Percentiles rank a stretch among this genome's conserved stretches.
phyloP scores from a whole-genome alignment of 805 yeast species.

The Nakazawaea sp. region DNA sequence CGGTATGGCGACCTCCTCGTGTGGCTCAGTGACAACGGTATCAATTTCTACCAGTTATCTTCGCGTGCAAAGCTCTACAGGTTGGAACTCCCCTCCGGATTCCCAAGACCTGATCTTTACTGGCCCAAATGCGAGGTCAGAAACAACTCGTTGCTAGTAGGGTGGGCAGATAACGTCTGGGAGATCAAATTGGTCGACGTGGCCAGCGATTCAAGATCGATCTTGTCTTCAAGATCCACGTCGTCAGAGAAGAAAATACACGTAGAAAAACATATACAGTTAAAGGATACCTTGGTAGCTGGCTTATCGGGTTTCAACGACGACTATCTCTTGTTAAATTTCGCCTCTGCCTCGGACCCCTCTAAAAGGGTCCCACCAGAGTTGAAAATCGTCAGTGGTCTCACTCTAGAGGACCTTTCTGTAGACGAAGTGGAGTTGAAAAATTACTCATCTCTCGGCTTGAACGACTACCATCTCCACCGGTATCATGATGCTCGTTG shows the following conservation, averaged over 20 bases:
- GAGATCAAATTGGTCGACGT: slow-evolving; percentile 36
- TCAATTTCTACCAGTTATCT: slow-evolving; percentile 55
- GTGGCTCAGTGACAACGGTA: slow-evolving; percentile 84
- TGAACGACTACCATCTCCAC: slow-evolving; percentile 74
- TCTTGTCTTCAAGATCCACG: slow-evolving; percentile 40
- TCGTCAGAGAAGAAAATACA: slow-evolving; percentile 35
- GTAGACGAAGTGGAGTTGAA: slow-evolving; percentile 73
- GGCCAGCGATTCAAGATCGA: slow-evolving; percentile 9
- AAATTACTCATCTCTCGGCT: slow-evolving; percentile 50
- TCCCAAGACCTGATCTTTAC: slow-evolving; percentile 67
- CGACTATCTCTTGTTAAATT: slow-evolving; percentile 53
- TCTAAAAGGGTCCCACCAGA: slow-evolving; percentile 69
- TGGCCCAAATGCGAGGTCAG: slow-evolving; percentile 73
- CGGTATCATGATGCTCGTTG: slow-evolving; percentile 45
- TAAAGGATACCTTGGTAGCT: slow-evolving; percentile 51
- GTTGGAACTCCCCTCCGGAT: slow-evolving; percentile 49
- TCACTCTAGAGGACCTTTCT: slow-evolving; percentile 63
- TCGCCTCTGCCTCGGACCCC: slow-evolving; percentile 23
- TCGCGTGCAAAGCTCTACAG: slow-evolving; percentile 41
- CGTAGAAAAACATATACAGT: slow-evolving; percentile 39
- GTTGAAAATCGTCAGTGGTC: slow-evolving; percentile 56
- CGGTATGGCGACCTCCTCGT: slow-evolving; percentile 59
- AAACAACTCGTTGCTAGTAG: slow-evolving; percentile 66
- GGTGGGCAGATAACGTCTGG: slow-evolving; percentile 84
- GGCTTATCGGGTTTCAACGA: slow-evolving; percentile 77